phyloP scores from a whole-genome alignment of 495 filamentous ascomycete species.

The Trichoderma orchidacearum region DNA sequence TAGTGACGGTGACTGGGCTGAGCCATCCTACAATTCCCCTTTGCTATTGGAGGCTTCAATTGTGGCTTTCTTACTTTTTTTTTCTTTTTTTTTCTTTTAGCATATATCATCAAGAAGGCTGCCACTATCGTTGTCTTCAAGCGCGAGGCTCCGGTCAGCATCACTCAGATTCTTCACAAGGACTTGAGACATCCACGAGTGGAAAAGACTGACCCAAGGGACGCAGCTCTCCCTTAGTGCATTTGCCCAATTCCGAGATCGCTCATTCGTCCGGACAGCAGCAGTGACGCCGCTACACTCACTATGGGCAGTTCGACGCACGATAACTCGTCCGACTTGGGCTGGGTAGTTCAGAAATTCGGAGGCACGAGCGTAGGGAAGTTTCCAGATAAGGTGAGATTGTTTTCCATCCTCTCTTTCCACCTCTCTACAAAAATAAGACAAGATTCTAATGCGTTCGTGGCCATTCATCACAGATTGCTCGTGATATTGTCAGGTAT shows the following conservation, averaged over 20 bases:
- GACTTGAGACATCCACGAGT: too few relatives aligned
- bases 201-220: too few relatives aligned
- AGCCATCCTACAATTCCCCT: not conserved
- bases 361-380: slow-evolving; percentile 57
- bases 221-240: not conserved
- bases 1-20: not conserved
- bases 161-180: too few relatives aligned
- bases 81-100: not conserved
- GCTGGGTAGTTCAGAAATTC: slow-evolving; percentile 80
- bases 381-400: slow-evolving; percentile 19
- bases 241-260: not conserved
- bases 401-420: not conserved
- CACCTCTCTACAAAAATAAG: not conserved
- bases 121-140: too few relatives aligned
- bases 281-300: not conserved
- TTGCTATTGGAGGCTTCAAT: not conserved
- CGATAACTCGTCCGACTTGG: slow-evolving; percentile 19
- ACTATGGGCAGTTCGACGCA: not conserved
- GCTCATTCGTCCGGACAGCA: not conserved
- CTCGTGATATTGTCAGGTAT: slow-evolving; percentile 62
- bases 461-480: slow-evolving; percentile 35
- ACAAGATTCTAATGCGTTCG: not conserved
- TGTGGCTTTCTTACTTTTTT: not conserved
- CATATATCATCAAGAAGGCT: not conserved
- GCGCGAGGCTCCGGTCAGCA: too few relatives aligned